These are phyloP conservation scores for Ashbya aceris DNA, from an alignment of 1,139 yeast species.

Conservation along the genomic window DNA sequence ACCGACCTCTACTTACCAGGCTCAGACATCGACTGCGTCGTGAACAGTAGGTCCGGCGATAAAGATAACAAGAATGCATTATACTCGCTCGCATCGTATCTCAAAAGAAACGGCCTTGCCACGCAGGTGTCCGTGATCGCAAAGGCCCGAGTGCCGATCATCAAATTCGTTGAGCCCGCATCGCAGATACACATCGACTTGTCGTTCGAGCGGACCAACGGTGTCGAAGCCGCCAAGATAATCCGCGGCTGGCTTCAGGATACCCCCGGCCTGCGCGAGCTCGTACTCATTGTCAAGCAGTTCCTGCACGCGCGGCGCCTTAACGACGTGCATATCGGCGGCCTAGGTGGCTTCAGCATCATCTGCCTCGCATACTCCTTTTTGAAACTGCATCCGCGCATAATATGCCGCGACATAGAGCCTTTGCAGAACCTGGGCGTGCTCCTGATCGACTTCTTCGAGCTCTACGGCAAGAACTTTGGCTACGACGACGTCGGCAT, in stretches of 20 bases:
- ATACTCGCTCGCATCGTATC: slow-evolving; percentile 64
- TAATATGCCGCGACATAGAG: slow-evolving; percentile 56
- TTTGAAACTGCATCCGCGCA: slow-evolving; percentile 68
- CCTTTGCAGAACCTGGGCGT: slow-evolving; percentile 78
- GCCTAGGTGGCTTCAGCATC: slow-evolving; percentile 90
- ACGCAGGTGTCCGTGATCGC: slow-evolving; percentile 78
- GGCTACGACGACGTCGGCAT: slow-evolving; percentile 75
- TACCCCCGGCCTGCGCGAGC: slow-evolving; percentile 76
- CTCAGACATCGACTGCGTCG: slow-evolving; percentile 93
- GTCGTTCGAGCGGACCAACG: slow-evolving; percentile 83
- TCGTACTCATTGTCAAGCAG: slow-evolving; percentile 79
- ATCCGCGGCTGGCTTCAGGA: slow-evolving; percentile 66
- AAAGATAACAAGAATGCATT: slow-evolving; percentile 61
- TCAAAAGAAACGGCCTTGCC: slow-evolving; percentile 57
- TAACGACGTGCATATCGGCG: slow-evolving; percentile 93
- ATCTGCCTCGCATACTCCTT: slow-evolving; percentile 83
- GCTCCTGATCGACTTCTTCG: slow-evolving; percentile 83
- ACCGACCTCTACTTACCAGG: slow-evolving; percentile 92
- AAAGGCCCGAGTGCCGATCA: slow-evolving; percentile 89
- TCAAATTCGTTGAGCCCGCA: slow-evolving; percentile 73
- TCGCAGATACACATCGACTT: slow-evolving; percentile 77
- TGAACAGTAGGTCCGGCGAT: slow-evolving; percentile 54
- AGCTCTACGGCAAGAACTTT: slow-evolving; percentile 86
- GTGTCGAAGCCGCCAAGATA: slow-evolving; percentile 73
- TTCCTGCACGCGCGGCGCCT: slow-evolving; percentile 70